Conservation (phyloP, 75 land plant genomes). For the Pinus albicaulis region DNA sequence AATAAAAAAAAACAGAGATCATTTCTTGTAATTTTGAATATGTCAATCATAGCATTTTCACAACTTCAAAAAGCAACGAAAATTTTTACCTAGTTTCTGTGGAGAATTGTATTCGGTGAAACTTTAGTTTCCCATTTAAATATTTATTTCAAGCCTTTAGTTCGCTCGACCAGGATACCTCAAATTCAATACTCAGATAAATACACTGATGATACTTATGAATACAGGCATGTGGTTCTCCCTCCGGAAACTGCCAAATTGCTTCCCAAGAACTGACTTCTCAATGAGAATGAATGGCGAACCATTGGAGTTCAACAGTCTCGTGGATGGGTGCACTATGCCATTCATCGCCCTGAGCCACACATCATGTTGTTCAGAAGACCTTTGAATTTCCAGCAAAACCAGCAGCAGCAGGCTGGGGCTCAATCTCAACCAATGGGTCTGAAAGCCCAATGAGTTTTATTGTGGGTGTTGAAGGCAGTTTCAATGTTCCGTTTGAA, state of each 20-base stretch:
- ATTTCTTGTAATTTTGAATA: background rate
- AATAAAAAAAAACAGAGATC: background rate
- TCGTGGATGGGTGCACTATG: conserved; percentile 93
- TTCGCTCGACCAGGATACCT: conserved; percentile 38
- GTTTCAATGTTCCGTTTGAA: too few relatives aligned
- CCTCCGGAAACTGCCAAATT: conserved; percentile 89
- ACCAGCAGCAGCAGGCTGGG: conserved; percentile 6
- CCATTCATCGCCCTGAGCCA: conserved; percentile 87
- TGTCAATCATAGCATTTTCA: background rate
- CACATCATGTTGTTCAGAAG: conserved; percentile 93
- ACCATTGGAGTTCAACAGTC: conserved; percentile 93
- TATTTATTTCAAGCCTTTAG: too few relatives aligned
- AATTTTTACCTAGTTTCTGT: background rate
- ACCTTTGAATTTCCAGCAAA: conserved; percentile 40
- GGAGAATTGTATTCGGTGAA: background rate
- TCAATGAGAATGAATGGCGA: conserved; percentile 92
- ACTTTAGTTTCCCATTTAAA: background rate
- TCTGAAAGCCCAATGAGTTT: conserved; percentile 1
- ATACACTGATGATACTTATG: conserved; percentile 87
- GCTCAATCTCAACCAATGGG: conserved; percentile 8
- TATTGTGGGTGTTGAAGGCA: too few relatives aligned
- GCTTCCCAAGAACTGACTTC: conserved; percentile 84
- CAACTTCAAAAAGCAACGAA: background rate
- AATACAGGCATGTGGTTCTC: conserved; percentile 94
- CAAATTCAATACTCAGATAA: conserved; percentile 96